Conservation (phyloP, 306 rosid genomes). For the Pyrus pyrifolia region DNA sequence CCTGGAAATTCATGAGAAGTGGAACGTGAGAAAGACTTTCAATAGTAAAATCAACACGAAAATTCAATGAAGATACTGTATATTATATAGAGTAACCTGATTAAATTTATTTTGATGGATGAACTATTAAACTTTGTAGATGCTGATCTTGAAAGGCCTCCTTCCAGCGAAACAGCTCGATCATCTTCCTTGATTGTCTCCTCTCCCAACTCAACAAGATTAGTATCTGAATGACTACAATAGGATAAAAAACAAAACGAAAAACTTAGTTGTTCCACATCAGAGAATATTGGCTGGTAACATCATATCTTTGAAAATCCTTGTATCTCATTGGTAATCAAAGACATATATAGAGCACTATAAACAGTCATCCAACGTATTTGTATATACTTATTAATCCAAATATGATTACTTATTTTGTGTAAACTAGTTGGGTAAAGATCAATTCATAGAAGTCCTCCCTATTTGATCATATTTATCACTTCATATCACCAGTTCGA, state of each 20-base stretch:
- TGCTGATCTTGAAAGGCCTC: conserved; percentile 78
- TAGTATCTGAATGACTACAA: conserved; percentile 79
- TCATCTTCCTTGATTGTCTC: conserved; percentile 77
- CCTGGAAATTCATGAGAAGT: conserved; percentile 38
- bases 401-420: no score
- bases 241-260: background rate
- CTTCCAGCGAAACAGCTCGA: conserved; percentile 74
- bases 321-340: background rate
- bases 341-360: background rate
- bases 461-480: background rate
- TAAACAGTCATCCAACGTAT: background rate
- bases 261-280: conserved; percentile 14
- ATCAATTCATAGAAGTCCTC: no score
- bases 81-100: conserved; percentile 48
- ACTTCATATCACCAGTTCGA: conserved; percentile 4
- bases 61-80: conserved; percentile 12
- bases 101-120: conserved; percentile 68
- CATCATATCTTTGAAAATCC: background rate
- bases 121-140: conserved; percentile 57
- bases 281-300: conserved; percentile 1
- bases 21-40: conserved; percentile 24
- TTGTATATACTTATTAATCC: no score
- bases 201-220: conserved; percentile 80
- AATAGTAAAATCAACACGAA: conserved; percentile 11
- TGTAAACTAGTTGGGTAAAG: no score